Evolutionary conservation across 2,329 filamentous ascomycete species (phyloP), one percentile per base, ranked within the genome.

Genomic region (Ascocoryne sarcoides): DNA sequence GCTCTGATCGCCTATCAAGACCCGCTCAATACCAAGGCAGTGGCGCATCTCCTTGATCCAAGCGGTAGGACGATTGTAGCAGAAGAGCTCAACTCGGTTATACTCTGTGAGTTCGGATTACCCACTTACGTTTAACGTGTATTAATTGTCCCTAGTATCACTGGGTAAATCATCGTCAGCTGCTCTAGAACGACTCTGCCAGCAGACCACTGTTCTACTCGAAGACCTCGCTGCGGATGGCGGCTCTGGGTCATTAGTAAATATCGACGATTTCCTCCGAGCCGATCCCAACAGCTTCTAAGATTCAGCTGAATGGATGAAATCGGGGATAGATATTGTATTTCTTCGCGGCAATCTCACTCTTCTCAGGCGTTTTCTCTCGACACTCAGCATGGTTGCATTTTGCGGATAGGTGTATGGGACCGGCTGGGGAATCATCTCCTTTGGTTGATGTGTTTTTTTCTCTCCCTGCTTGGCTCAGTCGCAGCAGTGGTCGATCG

Each of bases 11-110:
- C 89, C 1, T 98, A 96, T 56, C 65, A 76, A 26, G 85, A 95
- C 56, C 85, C 89, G 1, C 70, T 83, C 12, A 77, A 80, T 51
- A 86, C 84, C 47, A 71, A 74, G 36, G 76, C 82, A 44, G 74
- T 95, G 43, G 80, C 82, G 12, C 82, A 86, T 56, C 66, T 95
- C 44, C 67, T 98, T 42, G 85, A 94, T 54, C 70, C 75, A 29
- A 76, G 74, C 38, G 87, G 85, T 1, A 71, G 92, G 32, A 76
- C 80, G 14, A 71, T 77, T 14, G 86, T 96, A 30, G 89, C 89
- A 7, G 92, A 98, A 65, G 89, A 95, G 61, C 69, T 98, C 42
- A 96, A 96, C 62, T 85, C 86, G 45, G 89, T 87, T 34, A 95
- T 98, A 53, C 63, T 98, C 67, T 66, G 79, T 71, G 40, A 40